Base-by-base conservation (phyloP, 2,329 filamentous ascomycete species). In the Coniochaeta sp. region DNA sequence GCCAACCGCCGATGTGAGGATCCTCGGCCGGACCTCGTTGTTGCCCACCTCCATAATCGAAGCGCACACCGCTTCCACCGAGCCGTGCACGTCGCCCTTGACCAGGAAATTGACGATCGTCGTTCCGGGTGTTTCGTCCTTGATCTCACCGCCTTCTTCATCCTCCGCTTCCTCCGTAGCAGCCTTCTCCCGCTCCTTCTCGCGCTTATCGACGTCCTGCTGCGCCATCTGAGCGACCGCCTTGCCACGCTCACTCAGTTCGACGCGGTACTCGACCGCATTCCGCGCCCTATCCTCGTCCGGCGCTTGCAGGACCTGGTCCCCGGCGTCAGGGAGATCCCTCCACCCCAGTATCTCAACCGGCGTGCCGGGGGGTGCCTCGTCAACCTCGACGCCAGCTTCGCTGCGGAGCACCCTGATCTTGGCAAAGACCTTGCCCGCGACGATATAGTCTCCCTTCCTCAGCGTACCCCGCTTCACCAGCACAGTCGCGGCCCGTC, bases 281-380 rank as follows among this genome's bases (percentile, higher is more conserved):
- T 81, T 82, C 68, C 90, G 90, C 38, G 92, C 95, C 63, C 84
- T 88, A 62, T 86, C 83, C 74, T 98, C 93, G 65, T 87, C 86
- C 0, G 83, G 79, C 1, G 93, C 91, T 75, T 98, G 90, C 0
- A 99, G 79, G 9, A 96, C 88, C 76, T 91, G 86, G 67, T 96
- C 90, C 57, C 96, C 96, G 1, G 95, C 93, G 26, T 84, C 81
- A 0, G 95, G 93, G 7, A 84, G 73, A 38, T 91, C 89, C 67
- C 88, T 87, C 95, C 95, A 99, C n/a, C 95, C 95, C 63, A 97
- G 86, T 22, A 99, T 85, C 73, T 98, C 91, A 3, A 96, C 90
- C 0, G 96, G 92, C 31, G 88, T 95, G 38, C 95, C 95, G 0
- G 95, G 96, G 0, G 87, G 85, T 16, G 91, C 93, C 72, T 91